Conservation (phyloP, 2,329 filamentous ascomycete species). For the Talaromyces sp. region DNA sequence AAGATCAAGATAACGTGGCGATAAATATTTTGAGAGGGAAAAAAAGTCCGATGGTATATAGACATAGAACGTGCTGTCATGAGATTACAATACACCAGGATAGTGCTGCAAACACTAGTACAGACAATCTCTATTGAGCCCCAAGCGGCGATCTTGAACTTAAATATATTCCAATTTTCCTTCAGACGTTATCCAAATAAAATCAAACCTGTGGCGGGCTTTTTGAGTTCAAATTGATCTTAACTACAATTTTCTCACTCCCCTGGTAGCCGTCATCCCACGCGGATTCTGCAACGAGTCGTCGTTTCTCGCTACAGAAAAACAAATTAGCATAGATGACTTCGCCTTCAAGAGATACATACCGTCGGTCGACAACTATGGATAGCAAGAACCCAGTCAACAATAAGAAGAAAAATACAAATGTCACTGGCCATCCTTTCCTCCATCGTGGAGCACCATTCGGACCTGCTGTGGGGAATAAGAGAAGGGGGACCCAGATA, state of each 20-base stretch:
- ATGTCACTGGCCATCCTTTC: conserved; percentile 45
- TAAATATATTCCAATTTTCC: too few species aligned
- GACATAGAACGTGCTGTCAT: too few species aligned
- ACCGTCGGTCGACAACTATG: background rate
- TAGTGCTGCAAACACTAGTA: too few species aligned
- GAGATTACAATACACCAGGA: too few species aligned
- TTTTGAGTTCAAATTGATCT: background rate
- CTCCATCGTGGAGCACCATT: conserved; percentile 44
- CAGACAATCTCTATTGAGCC: too few species aligned
- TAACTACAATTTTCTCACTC: background rate
- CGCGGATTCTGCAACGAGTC: background rate
- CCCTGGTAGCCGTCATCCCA: background rate
- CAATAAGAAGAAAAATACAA: conserved; percentile 40
- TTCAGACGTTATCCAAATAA: too few species aligned
- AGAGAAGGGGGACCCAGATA: conserved; percentile 41
- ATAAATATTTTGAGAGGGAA: too few species aligned
- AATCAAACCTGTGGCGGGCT: too few species aligned
- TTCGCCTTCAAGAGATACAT: background rate
- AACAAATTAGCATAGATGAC: background rate
- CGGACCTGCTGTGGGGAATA: conserved; percentile 39
- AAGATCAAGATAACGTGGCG: too few species aligned
- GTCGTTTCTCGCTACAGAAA: background rate
- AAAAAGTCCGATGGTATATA: too few species aligned
- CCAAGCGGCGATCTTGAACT: too few species aligned
- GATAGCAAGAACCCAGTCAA: conserved; percentile 29